These are phyloP conservation scores for Ceratocystis albifundus DNA, from an alignment of 2,329 filamentous ascomycete species.

Conservation along the genomic window DNA sequence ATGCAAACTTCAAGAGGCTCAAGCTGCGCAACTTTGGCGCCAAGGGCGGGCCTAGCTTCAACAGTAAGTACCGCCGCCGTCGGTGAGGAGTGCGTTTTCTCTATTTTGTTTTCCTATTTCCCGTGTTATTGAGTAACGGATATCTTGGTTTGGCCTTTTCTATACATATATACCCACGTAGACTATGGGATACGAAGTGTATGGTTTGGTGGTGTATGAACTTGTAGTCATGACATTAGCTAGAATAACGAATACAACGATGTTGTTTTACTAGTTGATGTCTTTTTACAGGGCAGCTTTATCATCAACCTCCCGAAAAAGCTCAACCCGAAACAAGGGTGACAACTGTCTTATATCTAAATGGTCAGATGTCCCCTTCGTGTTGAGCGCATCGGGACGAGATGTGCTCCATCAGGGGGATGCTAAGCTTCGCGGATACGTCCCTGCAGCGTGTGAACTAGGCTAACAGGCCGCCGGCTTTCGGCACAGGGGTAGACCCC, in stretches of 20 bases:
- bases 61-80: constrained; percentile 47
- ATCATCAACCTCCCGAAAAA: not conserved
- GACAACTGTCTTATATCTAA: too few species aligned
- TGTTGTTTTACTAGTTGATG: not conserved
- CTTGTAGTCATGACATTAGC: constrained; percentile 4
- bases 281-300: not conserved
- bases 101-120: not conserved
- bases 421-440: too few species aligned
- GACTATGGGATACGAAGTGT: constrained; percentile 1
- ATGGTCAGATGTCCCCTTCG: too few species aligned
- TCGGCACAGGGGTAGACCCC: too few species aligned
- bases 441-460: too few species aligned
- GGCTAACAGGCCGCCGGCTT: too few species aligned
- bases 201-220: not conserved
- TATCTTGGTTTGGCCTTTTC: not conserved
- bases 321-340: not conserved
- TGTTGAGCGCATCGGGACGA: too few species aligned
- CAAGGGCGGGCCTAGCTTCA: constrained; percentile 49
- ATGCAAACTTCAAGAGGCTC: constrained; percentile 55
- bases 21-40: constrained; percentile 51
- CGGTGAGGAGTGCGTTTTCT: constrained; percentile 26
- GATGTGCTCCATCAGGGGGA: too few species aligned
- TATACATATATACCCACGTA: not conserved
- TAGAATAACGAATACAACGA: not conserved
- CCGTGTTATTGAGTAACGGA: not conserved